These are phyloP conservation scores for Cornus florida DNA, from an alignment of 148 eudicot species.

Conservation along the genomic window DNA sequence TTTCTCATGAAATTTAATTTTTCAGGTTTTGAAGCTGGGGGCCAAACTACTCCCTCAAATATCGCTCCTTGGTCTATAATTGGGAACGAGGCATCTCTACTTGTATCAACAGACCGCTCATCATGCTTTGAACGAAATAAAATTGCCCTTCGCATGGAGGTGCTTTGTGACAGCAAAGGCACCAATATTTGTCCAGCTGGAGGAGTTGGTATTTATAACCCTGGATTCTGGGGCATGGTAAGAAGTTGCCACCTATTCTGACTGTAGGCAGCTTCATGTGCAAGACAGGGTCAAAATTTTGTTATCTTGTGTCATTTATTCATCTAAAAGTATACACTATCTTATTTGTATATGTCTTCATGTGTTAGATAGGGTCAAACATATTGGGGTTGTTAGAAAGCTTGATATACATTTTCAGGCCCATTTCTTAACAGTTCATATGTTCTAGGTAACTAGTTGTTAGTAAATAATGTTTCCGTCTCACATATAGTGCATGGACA, in stretches of 20 bases:
- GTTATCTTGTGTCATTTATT: too few species aligned
- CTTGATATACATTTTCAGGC: too few species aligned
- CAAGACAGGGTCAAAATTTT: too few species aligned
- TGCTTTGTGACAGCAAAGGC: slow-evolving; percentile 62
- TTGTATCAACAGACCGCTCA: slow-evolving; percentile 74
- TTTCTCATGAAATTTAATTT: slow-evolving; percentile 18
- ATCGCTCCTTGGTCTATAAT: slow-evolving; percentile 81
- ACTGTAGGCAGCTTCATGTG: too few species aligned
- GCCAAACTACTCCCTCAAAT: slow-evolving; percentile 64
- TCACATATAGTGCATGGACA: too few species aligned
- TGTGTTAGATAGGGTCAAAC: too few species aligned
- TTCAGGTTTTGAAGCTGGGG: slow-evolving; percentile 91
- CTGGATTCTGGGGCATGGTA: slow-evolving; percentile 99
- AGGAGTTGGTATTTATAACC: slow-evolving; percentile 93
- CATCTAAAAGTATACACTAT: too few species aligned
- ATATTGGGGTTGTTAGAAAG: too few species aligned
- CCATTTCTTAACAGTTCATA: too few species aligned
- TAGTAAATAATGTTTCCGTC: too few species aligned
- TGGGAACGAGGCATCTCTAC: slow-evolving; percentile 63
- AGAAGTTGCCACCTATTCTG: slow-evolving; percentile 16
- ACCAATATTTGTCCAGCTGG: slow-evolving; percentile 62
- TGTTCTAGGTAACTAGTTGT: too few species aligned
- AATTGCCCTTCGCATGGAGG: slow-evolving; percentile 83
- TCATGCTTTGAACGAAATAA: slow-evolving; percentile 92
- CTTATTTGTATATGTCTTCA: too few species aligned